Conservation (phyloP, 805 yeast genomes). For the Candida maris region DNA sequence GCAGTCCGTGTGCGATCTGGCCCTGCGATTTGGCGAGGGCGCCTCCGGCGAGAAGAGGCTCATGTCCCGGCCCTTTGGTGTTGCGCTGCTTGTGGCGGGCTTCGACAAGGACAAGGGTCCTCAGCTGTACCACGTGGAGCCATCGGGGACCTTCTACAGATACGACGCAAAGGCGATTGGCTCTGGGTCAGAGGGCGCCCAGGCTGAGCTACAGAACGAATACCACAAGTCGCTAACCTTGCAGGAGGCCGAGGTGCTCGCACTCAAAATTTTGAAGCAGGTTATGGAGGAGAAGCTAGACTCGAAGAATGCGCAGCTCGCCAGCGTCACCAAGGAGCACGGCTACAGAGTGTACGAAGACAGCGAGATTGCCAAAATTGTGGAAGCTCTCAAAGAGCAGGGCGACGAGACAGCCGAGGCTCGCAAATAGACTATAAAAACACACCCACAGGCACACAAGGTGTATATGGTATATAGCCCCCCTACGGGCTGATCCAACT, state of each 20-base stretch:
- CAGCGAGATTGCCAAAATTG: slow-evolving; percentile 77
- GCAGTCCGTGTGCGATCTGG: slow-evolving; percentile 95
- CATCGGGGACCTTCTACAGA: slow-evolving; percentile 95
- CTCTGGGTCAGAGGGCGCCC: slow-evolving; percentile 98
- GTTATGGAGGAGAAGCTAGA: slow-evolving; percentile 99
- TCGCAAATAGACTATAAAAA: neutral
- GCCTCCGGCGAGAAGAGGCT: slow-evolving; percentile 92
- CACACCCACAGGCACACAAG: too few species aligned
- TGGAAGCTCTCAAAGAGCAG: slow-evolving; percentile 65
- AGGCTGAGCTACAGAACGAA: slow-evolving; percentile 93
- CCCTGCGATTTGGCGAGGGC: slow-evolving; percentile 95
- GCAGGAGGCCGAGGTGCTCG: slow-evolving; percentile 87
- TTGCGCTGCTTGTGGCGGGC: slow-evolving; percentile 94
- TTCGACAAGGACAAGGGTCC: slow-evolving; percentile 91
- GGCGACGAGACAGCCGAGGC: slow-evolving; percentile 32
- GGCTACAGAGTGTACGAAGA: slow-evolving; percentile 87
- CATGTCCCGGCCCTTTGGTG: slow-evolving; percentile 99
- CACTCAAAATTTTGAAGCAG: slow-evolving; percentile 86
- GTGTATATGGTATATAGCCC: too few species aligned
- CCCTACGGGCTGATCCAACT: too few species aligned
- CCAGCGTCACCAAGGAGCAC: slow-evolving; percentile 79
- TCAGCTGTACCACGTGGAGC: slow-evolving; percentile 97
- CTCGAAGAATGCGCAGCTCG: slow-evolving; percentile 90
- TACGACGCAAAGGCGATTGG: slow-evolving; percentile 99
- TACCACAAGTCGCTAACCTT: slow-evolving; percentile 89